Percentiles rank a stretch among this genome's conserved stretches.
Evolutionary conservation across 1,284 basidiomycete genomes (phyloP).

Genomic region (Wallemia hederae): DNA sequence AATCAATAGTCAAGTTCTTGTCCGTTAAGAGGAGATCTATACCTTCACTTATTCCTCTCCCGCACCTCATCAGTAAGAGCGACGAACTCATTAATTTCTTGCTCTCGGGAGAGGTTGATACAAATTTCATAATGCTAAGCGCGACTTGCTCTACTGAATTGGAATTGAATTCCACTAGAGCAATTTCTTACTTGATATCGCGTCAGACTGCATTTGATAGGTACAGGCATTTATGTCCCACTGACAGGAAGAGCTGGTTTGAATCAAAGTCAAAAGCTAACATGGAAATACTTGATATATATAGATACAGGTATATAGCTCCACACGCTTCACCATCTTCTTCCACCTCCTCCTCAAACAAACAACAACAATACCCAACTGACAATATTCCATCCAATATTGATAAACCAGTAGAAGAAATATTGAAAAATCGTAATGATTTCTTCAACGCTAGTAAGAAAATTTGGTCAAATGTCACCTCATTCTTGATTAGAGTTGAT

Average conservation of each 20-base stretch:
- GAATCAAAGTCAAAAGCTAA: background rate
- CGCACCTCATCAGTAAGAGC: background rate
- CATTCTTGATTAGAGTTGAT: background rate
- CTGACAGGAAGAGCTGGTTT: background rate
- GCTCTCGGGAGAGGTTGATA: background rate
- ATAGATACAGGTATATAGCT: background rate
- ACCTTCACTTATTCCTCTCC: background rate
- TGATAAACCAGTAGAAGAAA: background rate
- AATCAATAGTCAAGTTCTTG: background rate
- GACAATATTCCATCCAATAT: background rate
- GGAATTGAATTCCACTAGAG: background rate
- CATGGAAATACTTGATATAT: background rate
- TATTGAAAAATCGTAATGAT: background rate
- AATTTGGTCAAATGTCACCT: background rate
- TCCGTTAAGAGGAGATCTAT: background rate
- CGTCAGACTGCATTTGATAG: background rate
- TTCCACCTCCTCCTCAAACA: background rate
- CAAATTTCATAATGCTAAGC: background rate
- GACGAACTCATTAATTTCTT: background rate
- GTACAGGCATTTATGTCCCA: background rate
- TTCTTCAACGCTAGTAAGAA: constrained; percentile 1
- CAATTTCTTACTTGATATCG: background rate
- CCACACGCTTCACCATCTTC: background rate
- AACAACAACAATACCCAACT: background rate
- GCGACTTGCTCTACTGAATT: background rate